Evolutionary conservation across 345 rosid species (phyloP), one percentile per base, ranked within the genome.

Genomic region (Diplotaxis tenuifolia): DNA sequence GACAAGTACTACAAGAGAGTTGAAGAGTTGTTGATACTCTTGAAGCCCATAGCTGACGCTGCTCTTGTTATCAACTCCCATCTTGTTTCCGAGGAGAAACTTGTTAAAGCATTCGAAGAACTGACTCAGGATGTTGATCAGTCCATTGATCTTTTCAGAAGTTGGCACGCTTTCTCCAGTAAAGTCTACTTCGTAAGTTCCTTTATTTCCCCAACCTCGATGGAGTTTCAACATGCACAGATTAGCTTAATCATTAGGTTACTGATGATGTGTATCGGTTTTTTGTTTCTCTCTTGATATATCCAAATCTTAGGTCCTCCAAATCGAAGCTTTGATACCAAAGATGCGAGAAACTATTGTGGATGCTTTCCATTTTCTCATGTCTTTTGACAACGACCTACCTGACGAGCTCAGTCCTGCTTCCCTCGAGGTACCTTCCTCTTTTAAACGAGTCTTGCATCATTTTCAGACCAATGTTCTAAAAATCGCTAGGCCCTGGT

Each of bases 131-230:
- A 84, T 78, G 81, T 90, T 71, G 90, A 84, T 64, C 95, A 86
- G 62, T 66, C 89, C 66, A 87, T 67, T 69, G 88, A 90, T 81
- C 82, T 82, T 72, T 84, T 89, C 71, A 87, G 83, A 62, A 86
- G 74, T 68, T 88, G 97, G 88, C 91, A 88, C 70, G 84, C 95
- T 5, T 79, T 90, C 77, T 82, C 81, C 29, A 92, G 98, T 75
- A 89, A 89, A 88, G 86, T 88, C 65, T 85, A 86, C 73, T 89
- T 87, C 82, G 99, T 96, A 83, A 87, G 99, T 82, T 10, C 19
- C 9, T 7, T 25, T 25, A 3, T 25, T 25, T 25, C 4, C 28
- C 4, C 28, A 3, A 6, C 14, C 25, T 23, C 0, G 52, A 5
- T 38, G 4, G 38, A 34, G 36, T 36, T 34, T 42, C 3, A 12